Conservation (phyloP, 2,329 filamentous ascomycete genomes). For the Westerdykella sp. region DNA sequence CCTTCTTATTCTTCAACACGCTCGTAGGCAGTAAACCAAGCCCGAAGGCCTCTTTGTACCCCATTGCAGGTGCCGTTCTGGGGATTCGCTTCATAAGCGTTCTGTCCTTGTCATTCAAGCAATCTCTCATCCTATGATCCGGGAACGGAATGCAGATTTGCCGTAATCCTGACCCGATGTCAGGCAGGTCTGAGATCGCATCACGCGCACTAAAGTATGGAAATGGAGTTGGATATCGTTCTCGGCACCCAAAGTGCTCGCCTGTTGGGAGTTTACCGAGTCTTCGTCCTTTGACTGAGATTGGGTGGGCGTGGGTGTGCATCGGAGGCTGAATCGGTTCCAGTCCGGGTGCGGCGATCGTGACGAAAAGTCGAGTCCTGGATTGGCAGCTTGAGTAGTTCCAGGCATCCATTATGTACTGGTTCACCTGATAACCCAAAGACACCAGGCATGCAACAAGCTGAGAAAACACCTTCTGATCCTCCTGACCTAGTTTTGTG, state of each 20-base stretch:
- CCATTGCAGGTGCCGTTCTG: constrained; percentile 40
- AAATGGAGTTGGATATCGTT: constrained; percentile 54
- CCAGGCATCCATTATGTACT: constrained; percentile 64
- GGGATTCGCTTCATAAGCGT: constrained; percentile 55
- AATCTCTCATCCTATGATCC: constrained; percentile 54
- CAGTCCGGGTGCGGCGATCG: constrained; percentile 62
- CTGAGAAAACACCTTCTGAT: constrained; percentile 65
- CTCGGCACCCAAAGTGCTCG: constrained; percentile 51
- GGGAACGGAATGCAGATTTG: constrained; percentile 60
- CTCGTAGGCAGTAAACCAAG: constrained; percentile 26
- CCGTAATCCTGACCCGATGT: constrained; percentile 55
- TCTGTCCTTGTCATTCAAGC: constrained; percentile 26
- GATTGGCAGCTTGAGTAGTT: constrained; percentile 60
- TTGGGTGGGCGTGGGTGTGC: constrained; percentile 58
- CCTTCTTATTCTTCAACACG: constrained; percentile 16
- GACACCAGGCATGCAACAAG: constrained; percentile 67
- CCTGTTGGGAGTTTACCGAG: constrained; percentile 46
- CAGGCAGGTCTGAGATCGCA: constrained; percentile 56
- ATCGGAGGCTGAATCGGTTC: constrained; percentile 51
- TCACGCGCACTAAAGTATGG: constrained; percentile 48
- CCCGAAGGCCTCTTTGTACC: constrained; percentile 31
- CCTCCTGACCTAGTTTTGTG: constrained; percentile 38
- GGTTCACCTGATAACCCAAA: constrained; percentile 68
- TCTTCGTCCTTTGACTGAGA: constrained; percentile 22
- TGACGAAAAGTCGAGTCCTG: constrained; percentile 63